phyloP scores from a whole-genome alignment of 768 basidiomycete species.

The Pisolithus microcarpus region DNA sequence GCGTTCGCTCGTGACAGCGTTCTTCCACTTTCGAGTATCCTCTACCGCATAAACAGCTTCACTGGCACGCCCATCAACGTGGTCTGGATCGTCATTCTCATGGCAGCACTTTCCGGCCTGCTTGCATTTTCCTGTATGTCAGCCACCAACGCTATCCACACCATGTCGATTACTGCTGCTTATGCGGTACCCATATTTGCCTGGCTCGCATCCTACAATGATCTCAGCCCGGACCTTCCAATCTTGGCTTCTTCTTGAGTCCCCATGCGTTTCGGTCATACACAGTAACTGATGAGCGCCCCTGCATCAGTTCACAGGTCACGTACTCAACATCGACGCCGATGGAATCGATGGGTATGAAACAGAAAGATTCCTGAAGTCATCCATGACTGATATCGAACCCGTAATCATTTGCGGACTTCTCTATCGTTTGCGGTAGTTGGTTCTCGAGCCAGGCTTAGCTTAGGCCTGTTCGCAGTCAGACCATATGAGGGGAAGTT shows the following conservation, averaged over 20 bases:
- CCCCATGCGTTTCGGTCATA: too few species aligned
- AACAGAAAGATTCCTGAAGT: too few species aligned
- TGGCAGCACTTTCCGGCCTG: constrained; percentile 41
- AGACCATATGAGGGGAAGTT: too few species aligned
- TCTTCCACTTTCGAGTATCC: constrained; percentile 21
- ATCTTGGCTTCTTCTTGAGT: constrained; percentile 37
- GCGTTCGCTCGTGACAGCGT: constrained; percentile 57
- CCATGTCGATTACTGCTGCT: constrained; percentile 28
- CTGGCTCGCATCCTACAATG: constrained; percentile 40
- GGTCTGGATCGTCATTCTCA: constrained; percentile 43
- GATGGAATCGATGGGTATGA: not conserved
- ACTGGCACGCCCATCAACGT: constrained; percentile 52
- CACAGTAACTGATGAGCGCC: constrained; percentile 1
- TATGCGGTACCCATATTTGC: constrained; percentile 45
- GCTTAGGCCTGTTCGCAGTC: too few species aligned
- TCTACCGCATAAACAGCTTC: constrained; percentile 48
- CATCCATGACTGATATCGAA: too few species aligned
- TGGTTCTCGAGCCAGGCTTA: too few species aligned
- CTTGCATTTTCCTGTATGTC: constrained; percentile 46
- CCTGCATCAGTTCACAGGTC: constrained; percentile 63
- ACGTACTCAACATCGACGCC: constrained; percentile 39
- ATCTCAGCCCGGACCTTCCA: constrained; percentile 41
- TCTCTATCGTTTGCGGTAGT: too few species aligned
- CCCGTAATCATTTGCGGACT: too few species aligned
- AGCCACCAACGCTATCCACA: too few species aligned